Evolutionary conservation across 805 yeast species (phyloP).

Genomic region (Yamadazyma insecticola): DNA sequence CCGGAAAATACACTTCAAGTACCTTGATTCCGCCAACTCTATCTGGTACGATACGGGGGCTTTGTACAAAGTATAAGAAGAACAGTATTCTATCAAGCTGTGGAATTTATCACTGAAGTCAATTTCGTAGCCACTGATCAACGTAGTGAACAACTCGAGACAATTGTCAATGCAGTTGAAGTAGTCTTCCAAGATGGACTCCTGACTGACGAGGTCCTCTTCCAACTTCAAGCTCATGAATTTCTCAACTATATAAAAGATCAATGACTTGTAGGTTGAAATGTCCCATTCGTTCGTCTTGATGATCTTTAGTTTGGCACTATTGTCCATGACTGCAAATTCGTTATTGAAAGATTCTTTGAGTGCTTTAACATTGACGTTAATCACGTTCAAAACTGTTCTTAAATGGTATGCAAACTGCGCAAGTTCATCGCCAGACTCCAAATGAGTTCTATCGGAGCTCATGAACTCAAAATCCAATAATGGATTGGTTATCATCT

Average conservation of each 20-base stretch:
- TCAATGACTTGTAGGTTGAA: constrained; percentile 60
- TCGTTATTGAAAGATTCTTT: constrained; percentile 52
- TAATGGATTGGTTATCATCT: constrained; percentile 53
- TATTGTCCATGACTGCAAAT: constrained; percentile 50
- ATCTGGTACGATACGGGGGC: constrained; percentile 11
- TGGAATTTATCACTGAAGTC: constrained; percentile 45
- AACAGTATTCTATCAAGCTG: constrained; percentile 32
- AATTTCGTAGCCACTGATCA: constrained; percentile 56
- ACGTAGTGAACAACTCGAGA: constrained; percentile 36
- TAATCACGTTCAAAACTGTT: constrained; percentile 48
- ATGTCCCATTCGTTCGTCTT: constrained; percentile 42
- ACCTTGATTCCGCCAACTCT: constrained; percentile 25
- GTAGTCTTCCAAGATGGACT: constrained; percentile 13
- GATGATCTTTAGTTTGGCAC: constrained; percentile 36
- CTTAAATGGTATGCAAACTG: constrained; percentile 59
- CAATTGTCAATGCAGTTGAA: constrained; percentile 30
- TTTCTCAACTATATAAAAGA: constrained; percentile 41
- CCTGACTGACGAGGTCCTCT: constrained; percentile 16
- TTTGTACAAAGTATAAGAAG: constrained; percentile 13
- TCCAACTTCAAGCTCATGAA: constrained; percentile 35
- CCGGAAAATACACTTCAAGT: constrained; percentile 23
- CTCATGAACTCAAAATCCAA: constrained; percentile 35
- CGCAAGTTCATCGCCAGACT: constrained; percentile 54
- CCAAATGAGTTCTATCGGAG: constrained; percentile 18
- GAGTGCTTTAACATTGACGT: constrained; percentile 38